Evolutionary conservation across 1,139 yeast genomes (phyloP), one percentile per base, ranked within the genome.

Genomic region (Taphrina pruni): DNA sequence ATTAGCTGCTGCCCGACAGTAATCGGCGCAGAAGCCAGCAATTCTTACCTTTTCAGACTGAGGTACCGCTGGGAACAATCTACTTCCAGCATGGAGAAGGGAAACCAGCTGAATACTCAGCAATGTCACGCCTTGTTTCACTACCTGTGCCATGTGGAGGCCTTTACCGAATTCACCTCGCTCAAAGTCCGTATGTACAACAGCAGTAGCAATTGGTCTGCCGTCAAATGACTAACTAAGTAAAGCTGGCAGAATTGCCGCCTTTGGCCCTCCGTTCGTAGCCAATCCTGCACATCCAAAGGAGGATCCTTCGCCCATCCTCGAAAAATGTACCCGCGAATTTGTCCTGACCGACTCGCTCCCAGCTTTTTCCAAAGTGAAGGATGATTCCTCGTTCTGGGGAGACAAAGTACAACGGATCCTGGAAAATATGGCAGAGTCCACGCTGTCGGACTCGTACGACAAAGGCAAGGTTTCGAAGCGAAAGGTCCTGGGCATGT

Each of bases 401-500:
- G 64, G 69, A 9, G 65, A 48, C 9, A 52, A 60, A 26, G 58
- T 69, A 12, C 70, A 69, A 14, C 48, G 51, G n/a, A 55, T 69
- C 11, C 54, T 69, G 45, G 71, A 69, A 43, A 54, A 51, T 14
- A 65, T 69, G 69, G 69, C 69, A 1, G 62, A 60, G 26, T 35
- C 61, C 12, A 69, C 57, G 17, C 51, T 69, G 45, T 66, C 70
- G 8, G 71, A 69, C 46, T 69, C 71, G 12, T 69, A 66, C 26
- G 71, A 69, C 52, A 66, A 69, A 56, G 71, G 69, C 48, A 56
- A 58, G 20, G 67, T 69, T 9, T 58, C 69, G 26, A 69, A 69
- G 45, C 69, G 71, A 6, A 69, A 69, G 61, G 58, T 66, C 26
- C 38, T 69, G 52, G 71, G 71, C 11, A 64, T 69, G 60, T 60